Evolutionary conservation across 2,329 filamentous ascomycete genomes (phyloP).

Genomic region (Didymosphaeria variabile): DNA sequence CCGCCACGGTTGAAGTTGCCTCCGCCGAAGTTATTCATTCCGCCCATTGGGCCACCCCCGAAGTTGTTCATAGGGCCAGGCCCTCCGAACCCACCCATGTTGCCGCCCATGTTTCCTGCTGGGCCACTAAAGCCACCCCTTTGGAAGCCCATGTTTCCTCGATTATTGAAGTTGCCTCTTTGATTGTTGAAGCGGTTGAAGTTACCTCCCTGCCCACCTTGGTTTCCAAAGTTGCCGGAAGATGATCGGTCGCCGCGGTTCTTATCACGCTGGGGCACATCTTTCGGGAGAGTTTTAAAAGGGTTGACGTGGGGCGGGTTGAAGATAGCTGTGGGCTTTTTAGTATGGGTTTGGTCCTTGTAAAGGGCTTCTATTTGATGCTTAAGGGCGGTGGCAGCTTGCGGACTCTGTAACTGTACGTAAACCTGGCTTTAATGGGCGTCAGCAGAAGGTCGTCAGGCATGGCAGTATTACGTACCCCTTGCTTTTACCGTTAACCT

Average conservation of each 20-base stretch:
- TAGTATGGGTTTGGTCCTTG: slow-evolving; percentile 66
- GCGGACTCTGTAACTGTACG: slow-evolving; percentile 82
- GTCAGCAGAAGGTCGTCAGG: slow-evolving; percentile 20
- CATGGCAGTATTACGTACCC: slow-evolving; percentile 67
- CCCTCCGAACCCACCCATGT: slow-evolving; percentile 58
- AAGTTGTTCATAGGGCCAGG: slow-evolving; percentile 58
- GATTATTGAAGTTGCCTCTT: slow-evolving; percentile 45
- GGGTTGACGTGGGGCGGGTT: slow-evolving; percentile 81
- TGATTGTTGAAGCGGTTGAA: slow-evolving; percentile 41
- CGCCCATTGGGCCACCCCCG: slow-evolving; percentile 43
- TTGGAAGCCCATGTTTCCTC: slow-evolving; percentile 43
- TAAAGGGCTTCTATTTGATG: slow-evolving; percentile 76
- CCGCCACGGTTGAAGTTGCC: slow-evolving; percentile 57
- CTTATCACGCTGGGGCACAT: slow-evolving; percentile 77
- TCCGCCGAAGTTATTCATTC: slow-evolving; percentile 50
- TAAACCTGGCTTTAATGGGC: slow-evolving; percentile 71
- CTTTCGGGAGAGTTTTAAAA: slow-evolving; percentile 90
- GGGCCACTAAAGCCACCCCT: slow-evolving; percentile 50
- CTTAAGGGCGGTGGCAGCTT: slow-evolving; percentile 87
- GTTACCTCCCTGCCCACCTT: slow-evolving; percentile 59
- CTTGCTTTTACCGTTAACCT: slow-evolving; percentile 98
- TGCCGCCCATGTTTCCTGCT: slow-evolving; percentile 48
- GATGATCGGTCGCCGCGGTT: slow-evolving; percentile 66
- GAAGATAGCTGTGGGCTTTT: slow-evolving; percentile 76
- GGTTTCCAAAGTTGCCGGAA: slow-evolving; percentile 54